Conservation (phyloP, 345 rosid genomes). For the Citrus cavaleriei region DNA sequence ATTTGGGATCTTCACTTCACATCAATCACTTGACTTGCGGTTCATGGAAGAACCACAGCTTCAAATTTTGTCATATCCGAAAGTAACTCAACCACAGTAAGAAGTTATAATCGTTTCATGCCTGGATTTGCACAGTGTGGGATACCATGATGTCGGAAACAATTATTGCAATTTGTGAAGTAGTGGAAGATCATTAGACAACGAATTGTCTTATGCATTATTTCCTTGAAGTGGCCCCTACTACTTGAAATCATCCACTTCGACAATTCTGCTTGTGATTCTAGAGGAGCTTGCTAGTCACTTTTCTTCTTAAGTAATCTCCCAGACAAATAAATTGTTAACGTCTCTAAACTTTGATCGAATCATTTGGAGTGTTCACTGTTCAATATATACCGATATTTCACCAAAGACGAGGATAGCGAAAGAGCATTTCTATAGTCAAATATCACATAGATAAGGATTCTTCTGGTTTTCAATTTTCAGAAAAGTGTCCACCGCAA, state of each 20-base stretch:
- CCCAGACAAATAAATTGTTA: neutral
- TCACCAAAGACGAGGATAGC: neutral
- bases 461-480: neutral
- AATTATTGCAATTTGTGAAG: neutral
- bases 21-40: neutral
- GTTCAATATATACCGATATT: neutral
- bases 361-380: neutral
- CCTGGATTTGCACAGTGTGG: neutral
- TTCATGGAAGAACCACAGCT: neutral
- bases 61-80: conserved; percentile 1
- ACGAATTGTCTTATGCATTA: neutral
- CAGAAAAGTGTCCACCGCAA: neutral
- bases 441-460: neutral
- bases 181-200: neutral
- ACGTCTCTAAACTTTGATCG: neutral
- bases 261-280: neutral
- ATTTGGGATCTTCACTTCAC: neutral
- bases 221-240: neutral
- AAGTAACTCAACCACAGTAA: neutral
- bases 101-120: neutral
- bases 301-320: neutral
- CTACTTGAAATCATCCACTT: neutral
- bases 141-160: neutral
- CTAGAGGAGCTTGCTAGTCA: neutral
- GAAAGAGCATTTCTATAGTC: neutral